Percentiles rank a stretch among this genome's conserved stretches.
Conservation (phyloP, 192 early-diverging fungal species). For the Coemansia sp. region DNA sequence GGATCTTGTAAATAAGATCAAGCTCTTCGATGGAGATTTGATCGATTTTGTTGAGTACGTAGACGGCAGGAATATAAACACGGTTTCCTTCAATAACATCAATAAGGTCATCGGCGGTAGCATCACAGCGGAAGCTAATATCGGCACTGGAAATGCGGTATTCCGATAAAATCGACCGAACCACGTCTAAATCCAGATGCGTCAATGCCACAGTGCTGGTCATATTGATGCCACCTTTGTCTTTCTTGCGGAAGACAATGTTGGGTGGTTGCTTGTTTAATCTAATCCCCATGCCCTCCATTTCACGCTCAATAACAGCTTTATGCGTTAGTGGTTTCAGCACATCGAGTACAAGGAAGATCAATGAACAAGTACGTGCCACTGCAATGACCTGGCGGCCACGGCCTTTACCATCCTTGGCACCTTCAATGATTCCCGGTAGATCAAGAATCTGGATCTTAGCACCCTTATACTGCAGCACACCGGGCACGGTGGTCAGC, state of each 20-base stretch:
- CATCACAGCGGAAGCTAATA: slow-evolving; percentile 88
- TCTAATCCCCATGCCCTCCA: slow-evolving; percentile 97
- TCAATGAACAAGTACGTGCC: slow-evolving; percentile 94
- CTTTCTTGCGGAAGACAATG: slow-evolving; percentile 96
- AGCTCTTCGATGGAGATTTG: slow-evolving; percentile 95
- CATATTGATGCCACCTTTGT: slow-evolving; percentile 96
- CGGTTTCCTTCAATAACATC: slow-evolving; percentile 94
- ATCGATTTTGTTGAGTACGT: slow-evolving; percentile 99
- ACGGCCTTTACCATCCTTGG: slow-evolving; percentile 99
- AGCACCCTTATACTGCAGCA: slow-evolving; percentile 93
- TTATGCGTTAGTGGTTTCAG: slow-evolving; percentile 96
- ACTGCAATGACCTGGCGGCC: slow-evolving; percentile 95
- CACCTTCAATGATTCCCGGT: slow-evolving; percentile 97
- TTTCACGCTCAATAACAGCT: slow-evolving; percentile 90
- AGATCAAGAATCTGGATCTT: slow-evolving; percentile 99
- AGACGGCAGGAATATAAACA: slow-evolving; percentile 93
- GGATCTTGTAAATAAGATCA: slow-evolving; percentile 95
- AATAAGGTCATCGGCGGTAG: slow-evolving; percentile 92
- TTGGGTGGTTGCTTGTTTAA: slow-evolving; percentile 96
- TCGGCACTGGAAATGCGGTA: slow-evolving; percentile 98
- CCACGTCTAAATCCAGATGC: slow-evolving; percentile 80
- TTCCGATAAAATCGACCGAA: slow-evolving; percentile 91
- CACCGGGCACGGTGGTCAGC: slow-evolving; percentile 97
- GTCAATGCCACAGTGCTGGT: slow-evolving; percentile 89
- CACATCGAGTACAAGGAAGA: slow-evolving; percentile 96